Evolutionary conservation across 495 filamentous ascomycete species (phyloP), one percentile per base, ranked within the genome.

Genomic region (Neurospora hispaniola): DNA sequence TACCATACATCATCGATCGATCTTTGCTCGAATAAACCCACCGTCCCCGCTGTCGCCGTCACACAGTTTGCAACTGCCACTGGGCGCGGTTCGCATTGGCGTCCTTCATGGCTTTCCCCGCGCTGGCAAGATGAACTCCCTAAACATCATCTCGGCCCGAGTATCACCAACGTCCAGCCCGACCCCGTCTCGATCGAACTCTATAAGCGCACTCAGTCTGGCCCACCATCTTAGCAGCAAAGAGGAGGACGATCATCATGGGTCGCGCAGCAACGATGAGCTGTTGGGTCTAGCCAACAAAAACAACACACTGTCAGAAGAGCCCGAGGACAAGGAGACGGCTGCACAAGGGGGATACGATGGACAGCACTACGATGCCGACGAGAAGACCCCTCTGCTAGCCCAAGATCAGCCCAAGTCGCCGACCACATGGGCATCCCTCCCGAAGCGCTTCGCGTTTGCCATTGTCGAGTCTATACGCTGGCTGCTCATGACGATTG

Each of bases 141-240:
- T 98, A 85, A 97, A 97, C 83, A 92, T 97, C 81, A 87, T 99
- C 81, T 96, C 93, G 75, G 88, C 92, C 80, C 90, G 92, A 84
- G 93, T 96, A 73, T 88, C 87, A 75, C 87, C 86, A 73, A 79
- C 86, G 66, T 80, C 86, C 74, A 88, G 85, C 77, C 85, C 86
- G 16, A 79, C 81, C 46, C 89, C 89, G 70, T 86, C 89, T 72
- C 86, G 90, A 82, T 89, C 89, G 71, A 91, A 88, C 76, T 92
- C 90, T 16, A 85, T 91, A 73, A 86, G 85, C 73, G 86, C 90
- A 42, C 81, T 87, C 46, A 79, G 85, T 72, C 79, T 84, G 20
- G 79, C 86, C 42, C 54, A 66, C 54, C 54, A 66, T 35, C 79
- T 84, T 42, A 78, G 80, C 76, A 81, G 79, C 76, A 81, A 78